Evolutionary conservation across 2,329 filamentous ascomycete species (phyloP).

Genomic region (Talaromyces funiculosus): DNA sequence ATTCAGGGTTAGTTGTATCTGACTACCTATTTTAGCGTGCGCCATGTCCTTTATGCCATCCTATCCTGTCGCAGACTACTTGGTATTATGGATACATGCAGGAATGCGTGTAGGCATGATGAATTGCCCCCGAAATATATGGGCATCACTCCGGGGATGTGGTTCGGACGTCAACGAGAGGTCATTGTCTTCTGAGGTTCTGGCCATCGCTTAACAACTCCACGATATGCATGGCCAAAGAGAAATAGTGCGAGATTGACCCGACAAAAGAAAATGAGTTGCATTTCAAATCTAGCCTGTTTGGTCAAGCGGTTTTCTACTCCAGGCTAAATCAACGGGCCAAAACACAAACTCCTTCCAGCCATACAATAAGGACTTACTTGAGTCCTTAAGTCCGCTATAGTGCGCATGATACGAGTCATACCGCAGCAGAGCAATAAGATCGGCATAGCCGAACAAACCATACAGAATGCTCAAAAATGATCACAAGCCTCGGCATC

Average conservation of each 20-base stretch:
- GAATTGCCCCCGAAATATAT: not conserved
- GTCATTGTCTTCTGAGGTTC: not conserved
- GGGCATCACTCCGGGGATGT: not conserved
- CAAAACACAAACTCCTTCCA: not conserved
- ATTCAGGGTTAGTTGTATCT: not conserved
- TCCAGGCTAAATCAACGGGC: not conserved
- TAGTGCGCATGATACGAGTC: not conserved
- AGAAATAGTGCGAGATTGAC: not conserved
- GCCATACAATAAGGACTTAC: not conserved
- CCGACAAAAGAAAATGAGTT: not conserved
- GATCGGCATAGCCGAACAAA: not conserved
- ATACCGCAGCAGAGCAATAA: not conserved
- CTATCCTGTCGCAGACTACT: not conserved
- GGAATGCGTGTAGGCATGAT: not conserved
- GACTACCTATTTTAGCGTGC: not conserved
- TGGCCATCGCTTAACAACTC: not conserved
- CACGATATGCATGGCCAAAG: not conserved
- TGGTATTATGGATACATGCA: not conserved
- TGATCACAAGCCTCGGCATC: not conserved
- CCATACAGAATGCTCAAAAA: not conserved
- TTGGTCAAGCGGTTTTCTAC: not conserved
- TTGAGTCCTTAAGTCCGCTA: not conserved
- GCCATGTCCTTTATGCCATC: not conserved
- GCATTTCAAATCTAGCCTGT: not conserved
- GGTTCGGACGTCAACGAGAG: not conserved